Evolutionary conservation across 176 grass and related monocot genomes (phyloP), one percentile per base, ranked within the genome.

Genomic region (Neostapfia colusana): DNA sequence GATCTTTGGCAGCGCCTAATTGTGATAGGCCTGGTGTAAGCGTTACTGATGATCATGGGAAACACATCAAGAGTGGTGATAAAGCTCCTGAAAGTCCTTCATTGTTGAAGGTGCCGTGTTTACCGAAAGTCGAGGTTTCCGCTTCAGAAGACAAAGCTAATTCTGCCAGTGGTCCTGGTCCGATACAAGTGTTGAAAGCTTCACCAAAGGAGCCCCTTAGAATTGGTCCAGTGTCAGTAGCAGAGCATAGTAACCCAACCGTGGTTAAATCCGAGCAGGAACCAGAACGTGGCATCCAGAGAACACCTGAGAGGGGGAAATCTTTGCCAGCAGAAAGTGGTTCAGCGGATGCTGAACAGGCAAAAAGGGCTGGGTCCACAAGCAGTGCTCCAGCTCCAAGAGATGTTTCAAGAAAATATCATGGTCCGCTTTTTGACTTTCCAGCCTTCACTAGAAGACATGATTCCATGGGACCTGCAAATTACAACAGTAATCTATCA

Each of bases 381-480:
- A 95, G 77, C 67, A 82, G 74, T 37, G 69, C 74, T 17, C 65
- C 86, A 56, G 23, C 82, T 81, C 79, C 89, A 13, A 92, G n/a
- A n/a, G n/a, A n/a, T n/a, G n/a, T n/a, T n/a, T n/a, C n/a, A n/a
- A n/a, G 92, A 83, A 95, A 95, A 68, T 99, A 95, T 56, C 92
- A 99, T 75, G 95, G 95, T 18, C 95, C 95, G 11, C 77, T 99
- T 82, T 99, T 99, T 45, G 96, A 99, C 77, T 95, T 95, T 65
- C 89, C 89, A 6, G 95, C 92, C 58, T 99, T 95, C 72, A 99
- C 96, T 45, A 91, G 96, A 83, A 99, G 92, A 63, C 85, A 90
- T 20, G 96, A 99, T 75, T 89, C 92, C 20, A 60, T 92, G 65
- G 87, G 83, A 59, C 39, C 92, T 71, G 83, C 77, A 65, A 92